A percentile compares a stretch with the other conserved stretches of the same genome.
phyloP scores from a whole-genome alignment of 169 alveolate species.

The Perkinsus marinus region DNA sequence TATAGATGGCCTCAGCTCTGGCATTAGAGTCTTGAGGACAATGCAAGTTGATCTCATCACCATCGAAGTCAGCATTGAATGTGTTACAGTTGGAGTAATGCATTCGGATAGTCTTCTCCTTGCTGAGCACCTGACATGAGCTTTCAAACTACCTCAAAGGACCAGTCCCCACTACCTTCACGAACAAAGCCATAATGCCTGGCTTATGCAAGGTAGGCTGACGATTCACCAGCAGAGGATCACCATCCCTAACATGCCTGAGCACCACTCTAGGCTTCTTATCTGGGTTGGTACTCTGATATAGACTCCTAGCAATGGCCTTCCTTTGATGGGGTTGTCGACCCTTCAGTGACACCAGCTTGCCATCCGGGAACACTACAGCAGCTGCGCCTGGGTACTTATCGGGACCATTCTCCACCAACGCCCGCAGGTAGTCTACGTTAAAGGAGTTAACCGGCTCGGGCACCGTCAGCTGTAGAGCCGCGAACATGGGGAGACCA shows the following conservation, averaged over 20 bases:
- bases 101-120: slow-evolving; percentile 86
- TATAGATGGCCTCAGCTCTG: slow-evolving; percentile 85
- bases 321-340: neutral
- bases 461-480: slow-evolving; percentile 33
- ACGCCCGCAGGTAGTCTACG: slow-evolving; percentile 57
- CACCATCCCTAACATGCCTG: slow-evolving; percentile 91
- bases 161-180: slow-evolving; percentile 30
- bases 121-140: neutral
- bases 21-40: slow-evolving; percentile 83
- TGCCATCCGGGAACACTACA: slow-evolving; percentile 28
- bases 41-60: slow-evolving; percentile 98
- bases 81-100: slow-evolving; percentile 96
- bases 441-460: slow-evolving; percentile 79
- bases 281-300: neutral
- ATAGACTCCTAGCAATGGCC: slow-evolving; percentile 20
- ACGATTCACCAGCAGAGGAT: slow-evolving; percentile 84
- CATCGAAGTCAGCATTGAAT: slow-evolving; percentile 99
- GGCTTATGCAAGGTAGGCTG: slow-evolving; percentile 97
- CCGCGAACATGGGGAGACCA: slow-evolving; percentile 80
- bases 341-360: slow-evolving; percentile 10
- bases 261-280: slow-evolving; percentile 61
- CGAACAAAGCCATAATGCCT: slow-evolving; percentile 84
- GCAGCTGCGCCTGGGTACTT: slow-evolving; percentile 92
- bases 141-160: neutral
- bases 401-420: slow-evolving; percentile 83